Evolutionary conservation across 176 grass and related monocot species (phyloP).

Genomic region (Aegilops longissima): DNA sequence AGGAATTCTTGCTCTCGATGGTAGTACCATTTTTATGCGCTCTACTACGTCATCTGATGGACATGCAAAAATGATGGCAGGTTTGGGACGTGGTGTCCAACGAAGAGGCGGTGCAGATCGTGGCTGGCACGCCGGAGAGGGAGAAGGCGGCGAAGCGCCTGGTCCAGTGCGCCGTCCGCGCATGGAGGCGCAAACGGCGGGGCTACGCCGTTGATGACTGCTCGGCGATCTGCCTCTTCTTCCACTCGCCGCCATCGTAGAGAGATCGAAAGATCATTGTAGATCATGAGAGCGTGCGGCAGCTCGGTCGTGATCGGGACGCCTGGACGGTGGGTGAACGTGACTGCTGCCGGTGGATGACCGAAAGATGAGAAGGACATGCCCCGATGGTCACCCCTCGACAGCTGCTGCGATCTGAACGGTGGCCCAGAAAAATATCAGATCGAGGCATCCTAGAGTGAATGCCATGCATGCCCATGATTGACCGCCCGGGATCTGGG

Average conservation of each 20-base stretch:
- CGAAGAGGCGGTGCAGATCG: slow-evolving; percentile 86
- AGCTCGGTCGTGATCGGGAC: background rate
- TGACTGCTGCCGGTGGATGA: slow-evolving; percentile 9
- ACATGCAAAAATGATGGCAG: slow-evolving; percentile 11
- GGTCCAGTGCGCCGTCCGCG: slow-evolving; percentile 65
- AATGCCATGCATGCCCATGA: no score
- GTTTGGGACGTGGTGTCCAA: slow-evolving; percentile 95
- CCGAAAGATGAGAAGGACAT: background rate
- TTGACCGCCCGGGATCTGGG: no score
- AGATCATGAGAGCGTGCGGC: slow-evolving; percentile 15
- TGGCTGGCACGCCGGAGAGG: slow-evolving; percentile 50
- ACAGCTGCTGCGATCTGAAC: no score
- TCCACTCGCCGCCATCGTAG: slow-evolving; percentile 38
- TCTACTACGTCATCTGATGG: background rate
- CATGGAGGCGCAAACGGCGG: slow-evolving; percentile 65
- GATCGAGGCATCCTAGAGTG: no score
- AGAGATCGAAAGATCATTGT: background rate
- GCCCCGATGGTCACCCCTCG: no score
- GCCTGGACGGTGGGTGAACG: no score
- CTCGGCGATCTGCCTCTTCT: slow-evolving; percentile 92
- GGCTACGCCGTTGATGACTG: slow-evolving; percentile 86
- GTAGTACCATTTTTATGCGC: background rate
- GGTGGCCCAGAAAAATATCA: no score
- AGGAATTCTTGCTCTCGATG: background rate
- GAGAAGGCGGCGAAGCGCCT: slow-evolving; percentile 74